Conservation (phyloP, 2,329 filamentous ascomycete species). For the Neopestalotiopsis sp. region DNA sequence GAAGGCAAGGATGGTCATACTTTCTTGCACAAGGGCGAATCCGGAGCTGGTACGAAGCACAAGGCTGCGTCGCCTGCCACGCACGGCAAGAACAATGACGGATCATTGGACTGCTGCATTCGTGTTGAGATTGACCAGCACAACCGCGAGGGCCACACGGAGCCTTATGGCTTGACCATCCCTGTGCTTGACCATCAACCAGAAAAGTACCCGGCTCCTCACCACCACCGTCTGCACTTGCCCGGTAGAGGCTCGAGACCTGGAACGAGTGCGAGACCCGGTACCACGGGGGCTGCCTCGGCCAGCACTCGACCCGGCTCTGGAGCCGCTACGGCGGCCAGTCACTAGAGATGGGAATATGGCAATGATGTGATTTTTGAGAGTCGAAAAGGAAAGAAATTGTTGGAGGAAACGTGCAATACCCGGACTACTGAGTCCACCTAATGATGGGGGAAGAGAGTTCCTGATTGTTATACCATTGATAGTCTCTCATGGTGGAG, state of each 20-base stretch:
- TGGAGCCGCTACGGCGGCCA: not conserved
- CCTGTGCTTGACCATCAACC: conserved; percentile 62
- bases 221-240: conserved; percentile 31
- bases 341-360: not conserved
- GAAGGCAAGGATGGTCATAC: conserved; percentile 70
- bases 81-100: conserved; percentile 62
- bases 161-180: conserved; percentile 85
- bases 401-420: not conserved
- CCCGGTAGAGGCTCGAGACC: conserved; percentile 15
- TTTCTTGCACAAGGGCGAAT: conserved; percentile 77
- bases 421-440: conserved; percentile 6
- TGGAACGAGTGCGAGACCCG: not conserved
- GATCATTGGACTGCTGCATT: conserved; percentile 79
- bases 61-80: conserved; percentile 66
- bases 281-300: not conserved
- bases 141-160: conserved; percentile 79
- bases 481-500: not conserved
- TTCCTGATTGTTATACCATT: conserved; percentile 2
- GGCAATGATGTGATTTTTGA: not conserved
- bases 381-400: no score
- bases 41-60: conserved; percentile 79
- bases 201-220: conserved; percentile 34
- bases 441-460: conserved; percentile 5
- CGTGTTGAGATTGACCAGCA: conserved; percentile 88
- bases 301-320: not conserved